A percentile compares a stretch with the other conserved stretches of the same genome.
phyloP scores from a whole-genome alignment of 2,329 filamentous ascomycete genomes.

The Fusarium oxysporum region DNA sequence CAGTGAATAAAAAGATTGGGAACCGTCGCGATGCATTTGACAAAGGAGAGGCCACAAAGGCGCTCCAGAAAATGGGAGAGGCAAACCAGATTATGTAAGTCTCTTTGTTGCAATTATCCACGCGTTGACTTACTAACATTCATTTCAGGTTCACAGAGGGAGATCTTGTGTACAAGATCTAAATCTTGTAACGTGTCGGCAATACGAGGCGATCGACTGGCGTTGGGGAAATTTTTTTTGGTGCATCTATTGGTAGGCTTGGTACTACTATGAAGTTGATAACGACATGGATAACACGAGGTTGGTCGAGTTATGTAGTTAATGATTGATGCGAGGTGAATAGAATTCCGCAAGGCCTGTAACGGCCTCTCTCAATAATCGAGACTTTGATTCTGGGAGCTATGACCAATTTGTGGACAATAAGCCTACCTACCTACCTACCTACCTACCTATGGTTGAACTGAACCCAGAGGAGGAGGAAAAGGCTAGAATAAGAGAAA shows the following conservation, averaged over 20 bases:
- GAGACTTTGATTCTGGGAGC: not conserved
- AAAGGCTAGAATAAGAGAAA: not conserved
- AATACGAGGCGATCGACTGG: constrained; percentile 7
- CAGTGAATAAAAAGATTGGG: constrained; percentile 80
- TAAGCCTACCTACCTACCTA: not conserved
- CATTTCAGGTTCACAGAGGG: constrained; percentile 66
- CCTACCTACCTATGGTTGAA: not conserved
- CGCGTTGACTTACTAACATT: constrained; percentile 33
- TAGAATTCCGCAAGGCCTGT: not conserved
- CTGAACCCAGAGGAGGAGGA: not conserved
- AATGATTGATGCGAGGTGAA: constrained; percentile 19
- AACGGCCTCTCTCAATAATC: not conserved
- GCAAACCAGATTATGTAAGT: constrained; percentile 93
- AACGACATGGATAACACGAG: constrained; percentile 6
- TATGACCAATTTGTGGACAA: not conserved
- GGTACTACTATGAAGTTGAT: constrained; percentile 9
- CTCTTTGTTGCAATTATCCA: not conserved
- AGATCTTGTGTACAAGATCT: constrained; percentile 78
- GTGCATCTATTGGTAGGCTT: constrained; percentile 1
- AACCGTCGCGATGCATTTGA: constrained; percentile 71
- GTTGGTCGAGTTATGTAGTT: constrained; percentile 7
- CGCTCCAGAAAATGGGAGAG: constrained; percentile 82
- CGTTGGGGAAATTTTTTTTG: constrained; percentile 12
- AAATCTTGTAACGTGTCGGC: constrained; percentile 32
- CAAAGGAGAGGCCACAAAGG: constrained; percentile 78